Conservation (phyloP, 73 alveolate genomes). For the Paramecium biaurelia region DNA sequence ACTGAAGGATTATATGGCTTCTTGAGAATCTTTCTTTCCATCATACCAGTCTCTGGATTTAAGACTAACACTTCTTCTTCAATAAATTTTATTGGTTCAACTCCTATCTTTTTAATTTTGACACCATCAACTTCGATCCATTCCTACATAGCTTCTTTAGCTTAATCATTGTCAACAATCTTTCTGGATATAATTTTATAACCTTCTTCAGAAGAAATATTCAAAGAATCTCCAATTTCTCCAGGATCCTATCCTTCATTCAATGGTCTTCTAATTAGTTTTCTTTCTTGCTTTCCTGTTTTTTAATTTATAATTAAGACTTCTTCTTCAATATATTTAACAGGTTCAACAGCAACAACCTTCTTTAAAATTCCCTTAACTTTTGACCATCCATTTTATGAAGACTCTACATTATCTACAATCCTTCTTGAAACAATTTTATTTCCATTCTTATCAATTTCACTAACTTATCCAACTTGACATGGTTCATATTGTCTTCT, state of each 20-base stretch:
- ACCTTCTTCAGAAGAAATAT: neutral
- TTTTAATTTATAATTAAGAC: neutral
- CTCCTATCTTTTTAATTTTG: neutral
- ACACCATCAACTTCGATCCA: neutral
- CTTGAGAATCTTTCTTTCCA: neutral
- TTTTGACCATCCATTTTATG: neutral
- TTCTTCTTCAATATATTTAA: neutral
- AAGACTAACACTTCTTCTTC: neutral
- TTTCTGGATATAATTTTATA: neutral
- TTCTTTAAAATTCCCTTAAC: neutral
- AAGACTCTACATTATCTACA: neutral
- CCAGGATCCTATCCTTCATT: neutral
- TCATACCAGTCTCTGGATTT: neutral
- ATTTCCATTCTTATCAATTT: neutral
- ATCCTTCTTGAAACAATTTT: neutral
- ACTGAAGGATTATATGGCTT: neutral
- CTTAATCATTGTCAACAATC: neutral
- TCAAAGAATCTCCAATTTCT: neutral
- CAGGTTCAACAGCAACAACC: neutral
- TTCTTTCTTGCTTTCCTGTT: slow-evolving; percentile 4
- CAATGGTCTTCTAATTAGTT: neutral
- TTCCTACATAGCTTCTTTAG: neutral
- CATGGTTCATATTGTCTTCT: neutral
- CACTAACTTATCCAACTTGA: neutral
- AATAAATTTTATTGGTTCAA: neutral